Conservation (phyloP, 2,329 filamentous ascomycete genomes). For the Calcarisporium arbuscula region DNA sequence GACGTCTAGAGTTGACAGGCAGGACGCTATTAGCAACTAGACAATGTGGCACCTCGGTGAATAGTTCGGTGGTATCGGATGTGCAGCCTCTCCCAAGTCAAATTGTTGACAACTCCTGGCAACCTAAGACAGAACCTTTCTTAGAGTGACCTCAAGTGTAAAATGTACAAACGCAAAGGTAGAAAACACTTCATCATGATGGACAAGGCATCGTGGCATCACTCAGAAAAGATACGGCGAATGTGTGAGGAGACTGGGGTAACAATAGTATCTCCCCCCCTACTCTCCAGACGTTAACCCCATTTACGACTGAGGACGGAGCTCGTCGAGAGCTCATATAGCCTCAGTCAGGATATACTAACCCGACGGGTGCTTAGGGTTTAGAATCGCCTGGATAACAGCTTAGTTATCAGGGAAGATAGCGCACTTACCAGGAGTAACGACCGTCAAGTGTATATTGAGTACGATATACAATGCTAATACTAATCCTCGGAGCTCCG, state of each 20-base stretch:
- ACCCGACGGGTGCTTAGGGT: conserved; percentile 19
- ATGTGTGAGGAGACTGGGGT: conserved; percentile 18
- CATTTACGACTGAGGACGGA: conserved; percentile 17
- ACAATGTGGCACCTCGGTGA: too few species aligned
- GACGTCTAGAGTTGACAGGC: too few species aligned
- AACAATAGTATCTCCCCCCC: conserved; percentile 9
- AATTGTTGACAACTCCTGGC: too few species aligned
- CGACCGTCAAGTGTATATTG: conserved; percentile 10
- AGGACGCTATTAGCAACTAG: too few species aligned
- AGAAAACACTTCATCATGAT: conserved; percentile 28
- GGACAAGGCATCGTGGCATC: conserved; percentile 27
- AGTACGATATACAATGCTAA: conserved; percentile 18
- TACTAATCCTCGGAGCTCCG: conserved; percentile 19
- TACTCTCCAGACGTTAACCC: conserved; percentile 19
- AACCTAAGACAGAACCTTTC: too few species aligned
- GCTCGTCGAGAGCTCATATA: too few species aligned
- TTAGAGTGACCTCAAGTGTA: too few species aligned
- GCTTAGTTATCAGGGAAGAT: conserved; percentile 27
- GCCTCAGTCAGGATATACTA: conserved; percentile 21
- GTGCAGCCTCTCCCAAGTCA: too few species aligned
- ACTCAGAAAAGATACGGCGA: conserved; percentile 17
- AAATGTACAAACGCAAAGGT: too few species aligned
- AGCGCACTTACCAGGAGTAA: conserved; percentile 12
- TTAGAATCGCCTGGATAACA: conserved; percentile 20
- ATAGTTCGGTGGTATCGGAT: too few species aligned